Base-by-base conservation (phyloP, 257 asterid genomes). In the Agastache rugosa region DNA sequence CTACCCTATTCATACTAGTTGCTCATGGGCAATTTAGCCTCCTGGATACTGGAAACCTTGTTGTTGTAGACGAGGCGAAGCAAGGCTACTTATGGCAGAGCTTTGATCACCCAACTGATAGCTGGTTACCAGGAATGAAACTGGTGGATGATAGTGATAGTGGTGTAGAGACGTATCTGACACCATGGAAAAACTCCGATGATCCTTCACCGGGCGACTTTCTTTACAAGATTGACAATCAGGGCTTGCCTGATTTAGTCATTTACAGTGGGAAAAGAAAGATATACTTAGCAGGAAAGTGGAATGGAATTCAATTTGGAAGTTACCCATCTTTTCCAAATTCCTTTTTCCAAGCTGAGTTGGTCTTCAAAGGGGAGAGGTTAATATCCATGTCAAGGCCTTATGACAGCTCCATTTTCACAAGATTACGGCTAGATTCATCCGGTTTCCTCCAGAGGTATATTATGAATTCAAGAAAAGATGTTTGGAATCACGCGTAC, bases 191-290 rank as follows among this genome's bases (percentile, higher is more conserved):
- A 68, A 72, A 55, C 7, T 10, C 35, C 6, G 82, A 81, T 8
- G 84, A 84, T 48, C 88, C 86, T 27, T 80, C 84, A 0, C 67
- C 72, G 1, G 84, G 84, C 8, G 83, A 81, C 7, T 81, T 53
- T 34, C 48, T 68, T 9, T 54, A 1, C 17, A 68, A 23, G 50
- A 39, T 82, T 1, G 79, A 68, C n/a, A 71, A 56, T 35, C 14
- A 15, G 50, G 86, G 76, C 11, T 17, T 78, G 55, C 77, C 82
- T 37, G 75, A 84, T 11, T 1, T 66, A 27, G 81, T 79, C 19
- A 5, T 74, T 45, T 64, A n/a, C 11, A 65, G 22, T 37, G 78
- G 77, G 53, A 55, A 14, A 7, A 11, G 0, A 8, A 78, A 71
- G 25, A 9, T 9, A 3, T 77, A 6, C 1, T 77, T 84, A 1